Percentiles rank a stretch among this genome's conserved stretches.
These are phyloP conservation scores for Mycena chlorophos DNA, from an alignment of 768 basidiomycete species.

Conservation along the genomic window DNA sequence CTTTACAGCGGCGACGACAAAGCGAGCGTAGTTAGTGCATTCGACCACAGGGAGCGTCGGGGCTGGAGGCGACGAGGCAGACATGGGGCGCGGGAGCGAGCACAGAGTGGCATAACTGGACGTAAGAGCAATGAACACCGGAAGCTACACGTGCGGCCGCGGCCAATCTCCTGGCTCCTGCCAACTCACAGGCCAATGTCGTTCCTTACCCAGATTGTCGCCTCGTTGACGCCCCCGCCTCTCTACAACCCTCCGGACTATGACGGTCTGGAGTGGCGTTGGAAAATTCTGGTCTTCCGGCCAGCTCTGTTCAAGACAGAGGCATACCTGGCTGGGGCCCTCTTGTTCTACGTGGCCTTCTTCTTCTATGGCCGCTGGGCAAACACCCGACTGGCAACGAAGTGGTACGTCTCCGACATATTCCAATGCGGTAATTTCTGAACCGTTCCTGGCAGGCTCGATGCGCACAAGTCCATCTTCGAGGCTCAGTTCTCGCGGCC, in stretches of 20 bases:
- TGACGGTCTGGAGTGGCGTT: conserved; percentile 71
- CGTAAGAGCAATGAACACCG: too few species aligned
- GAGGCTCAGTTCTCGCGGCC: conserved; percentile 77
- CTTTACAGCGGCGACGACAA: conserved; percentile 17
- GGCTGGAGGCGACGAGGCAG: too few species aligned
- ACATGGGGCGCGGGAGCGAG: too few species aligned
- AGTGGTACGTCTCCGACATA: conserved; percentile 52
- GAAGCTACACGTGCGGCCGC: too few species aligned
- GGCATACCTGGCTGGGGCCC: conserved; percentile 48
- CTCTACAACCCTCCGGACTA: conserved; percentile 58
- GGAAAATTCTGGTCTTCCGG: conserved; percentile 77
- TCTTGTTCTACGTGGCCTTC: conserved; percentile 58
- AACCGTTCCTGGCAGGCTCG: conserved; percentile 51
- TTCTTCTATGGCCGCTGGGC: conserved; percentile 59
- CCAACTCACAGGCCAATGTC: conserved; percentile 15
- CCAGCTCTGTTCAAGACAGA: conserved; percentile 77
- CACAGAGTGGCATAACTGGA: too few species aligned
- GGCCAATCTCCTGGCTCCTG: too few species aligned
- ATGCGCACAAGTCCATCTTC: conserved; percentile 58
- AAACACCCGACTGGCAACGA: conserved; percentile 62
- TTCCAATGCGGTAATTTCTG: conserved; percentile 13
- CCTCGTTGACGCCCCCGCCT: conserved; percentile 56
- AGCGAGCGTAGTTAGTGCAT: conserved; percentile 14
- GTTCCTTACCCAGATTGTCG: conserved; percentile 36
- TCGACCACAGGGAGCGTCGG: background rate